phyloP scores from a whole-genome alignment of 2,329 filamentous ascomycete genomes.

The Blastomyces emzantsi region DNA sequence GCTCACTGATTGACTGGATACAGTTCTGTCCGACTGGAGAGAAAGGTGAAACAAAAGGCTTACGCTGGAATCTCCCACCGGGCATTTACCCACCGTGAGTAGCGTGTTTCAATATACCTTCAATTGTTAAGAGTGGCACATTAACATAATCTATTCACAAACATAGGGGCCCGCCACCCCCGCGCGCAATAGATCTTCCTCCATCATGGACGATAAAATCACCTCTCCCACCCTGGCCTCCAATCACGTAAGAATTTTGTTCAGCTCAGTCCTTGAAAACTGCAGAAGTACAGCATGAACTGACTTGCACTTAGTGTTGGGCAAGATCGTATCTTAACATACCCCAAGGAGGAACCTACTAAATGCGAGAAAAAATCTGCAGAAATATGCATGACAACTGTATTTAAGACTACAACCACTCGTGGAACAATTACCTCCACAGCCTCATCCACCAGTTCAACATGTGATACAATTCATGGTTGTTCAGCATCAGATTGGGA shows the following conservation, averaged over 20 bases:
- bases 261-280: background rate
- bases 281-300: background rate
- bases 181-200: background rate
- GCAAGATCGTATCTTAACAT: constrained; percentile 3
- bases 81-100: constrained; percentile 5
- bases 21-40: background rate
- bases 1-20: background rate
- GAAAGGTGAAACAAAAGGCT: background rate
- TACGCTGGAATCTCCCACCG: constrained; percentile 6
- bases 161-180: constrained; percentile 3
- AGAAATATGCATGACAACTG: background rate
- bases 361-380: constrained; percentile 3
- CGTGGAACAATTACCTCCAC: background rate
- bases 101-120: background rate
- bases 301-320: constrained; percentile 4
- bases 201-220: constrained; percentile 5
- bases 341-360: constrained; percentile 6
- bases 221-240: constrained; percentile 3
- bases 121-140: background rate
- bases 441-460: background rate
- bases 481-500: constrained; percentile 6
- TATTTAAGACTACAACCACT: constrained; percentile 3
- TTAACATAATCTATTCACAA: background rate
- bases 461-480: background rate
- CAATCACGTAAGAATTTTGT: constrained; percentile 1